These are phyloP conservation scores for Pyrenula aspistea DNA, from an alignment of 495 filamentous ascomycete genomes.

Conservation along the genomic window DNA sequence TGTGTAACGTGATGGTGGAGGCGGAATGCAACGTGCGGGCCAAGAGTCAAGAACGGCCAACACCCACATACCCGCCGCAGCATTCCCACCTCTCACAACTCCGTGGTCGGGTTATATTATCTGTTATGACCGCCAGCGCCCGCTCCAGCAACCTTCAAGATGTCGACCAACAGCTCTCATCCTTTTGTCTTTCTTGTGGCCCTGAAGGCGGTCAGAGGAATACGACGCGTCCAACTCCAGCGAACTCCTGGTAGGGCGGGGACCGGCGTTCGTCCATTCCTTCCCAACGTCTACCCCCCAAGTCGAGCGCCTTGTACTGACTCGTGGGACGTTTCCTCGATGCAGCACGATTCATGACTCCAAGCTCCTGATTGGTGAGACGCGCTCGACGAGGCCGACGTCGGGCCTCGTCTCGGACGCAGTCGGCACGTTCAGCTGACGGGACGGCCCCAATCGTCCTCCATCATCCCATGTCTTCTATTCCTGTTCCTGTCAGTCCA, in stretches of 20 bases:
- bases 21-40: too few relatives aligned
- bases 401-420: background rate
- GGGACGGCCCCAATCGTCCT: background rate
- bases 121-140: too few relatives aligned
- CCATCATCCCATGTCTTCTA: background rate
- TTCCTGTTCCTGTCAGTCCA: background rate
- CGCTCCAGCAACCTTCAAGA: too few relatives aligned
- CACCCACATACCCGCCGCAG: too few relatives aligned
- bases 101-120: too few relatives aligned
- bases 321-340: background rate
- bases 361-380: background rate
- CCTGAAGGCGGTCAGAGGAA: too few relatives aligned
- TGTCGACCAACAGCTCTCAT: too few relatives aligned
- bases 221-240: too few relatives aligned
- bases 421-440: background rate
- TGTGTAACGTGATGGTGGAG: too few relatives aligned
- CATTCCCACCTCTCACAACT: too few relatives aligned
- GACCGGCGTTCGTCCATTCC: background rate
- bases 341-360: background rate
- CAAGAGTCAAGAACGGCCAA: too few relatives aligned
- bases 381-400: background rate
- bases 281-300: background rate
- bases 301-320: background rate
- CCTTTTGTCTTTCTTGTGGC: too few relatives aligned
- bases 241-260: background rate